Evolutionary conservation across 2,329 filamentous ascomycete species (phyloP).

Genomic region (Zasmidium cellare): DNA sequence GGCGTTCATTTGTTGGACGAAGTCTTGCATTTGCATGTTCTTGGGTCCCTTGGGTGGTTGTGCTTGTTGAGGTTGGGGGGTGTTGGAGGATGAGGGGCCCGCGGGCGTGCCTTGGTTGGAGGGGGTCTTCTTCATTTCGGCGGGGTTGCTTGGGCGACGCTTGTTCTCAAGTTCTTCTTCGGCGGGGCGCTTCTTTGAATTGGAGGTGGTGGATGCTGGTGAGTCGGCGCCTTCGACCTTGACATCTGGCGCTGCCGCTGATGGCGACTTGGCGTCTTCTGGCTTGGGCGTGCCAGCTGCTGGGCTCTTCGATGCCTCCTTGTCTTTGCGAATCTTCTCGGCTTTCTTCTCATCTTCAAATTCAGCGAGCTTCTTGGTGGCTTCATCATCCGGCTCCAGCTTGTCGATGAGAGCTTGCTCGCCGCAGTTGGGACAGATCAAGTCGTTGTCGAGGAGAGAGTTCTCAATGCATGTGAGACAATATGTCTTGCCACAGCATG

Average conservation of each 20-base stretch:
- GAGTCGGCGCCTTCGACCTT: constrained; percentile 31
- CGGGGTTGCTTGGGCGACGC: constrained; percentile 45
- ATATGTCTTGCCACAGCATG: constrained; percentile 97
- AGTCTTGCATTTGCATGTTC: constrained; percentile 40
- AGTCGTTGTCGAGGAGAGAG: constrained; percentile 96
- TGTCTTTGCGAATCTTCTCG: constrained; percentile 45
- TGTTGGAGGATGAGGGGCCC: constrained; percentile 36
- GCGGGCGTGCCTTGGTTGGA: constrained; percentile 37
- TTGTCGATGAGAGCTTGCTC: constrained; percentile 93
- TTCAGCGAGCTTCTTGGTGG: constrained; percentile 80
- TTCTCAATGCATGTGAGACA: constrained; percentile 99
- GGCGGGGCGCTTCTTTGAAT: constrained; percentile 77
- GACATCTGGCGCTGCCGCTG: constrained; percentile 30
- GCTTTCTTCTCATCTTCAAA: constrained; percentile 61
- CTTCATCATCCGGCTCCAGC: constrained; percentile 79
- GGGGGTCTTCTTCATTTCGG: constrained; percentile 42
- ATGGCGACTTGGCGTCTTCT: constrained; percentile 19
- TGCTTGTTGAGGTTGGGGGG: constrained; percentile 26
- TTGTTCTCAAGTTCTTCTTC: constrained; percentile 62
- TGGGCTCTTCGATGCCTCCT: constrained; percentile 41
- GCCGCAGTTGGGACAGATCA: constrained; percentile 88
- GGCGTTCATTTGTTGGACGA: constrained; percentile 48
- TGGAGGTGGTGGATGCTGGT: constrained; percentile 35
- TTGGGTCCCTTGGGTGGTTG: constrained; percentile 24
- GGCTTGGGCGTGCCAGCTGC: constrained; percentile 22